A percentile compares a stretch with the other conserved stretches of the same genome.
Evolutionary conservation across 768 basidiomycete genomes (phyloP).

Genomic region (Termitomyces sp.): DNA sequence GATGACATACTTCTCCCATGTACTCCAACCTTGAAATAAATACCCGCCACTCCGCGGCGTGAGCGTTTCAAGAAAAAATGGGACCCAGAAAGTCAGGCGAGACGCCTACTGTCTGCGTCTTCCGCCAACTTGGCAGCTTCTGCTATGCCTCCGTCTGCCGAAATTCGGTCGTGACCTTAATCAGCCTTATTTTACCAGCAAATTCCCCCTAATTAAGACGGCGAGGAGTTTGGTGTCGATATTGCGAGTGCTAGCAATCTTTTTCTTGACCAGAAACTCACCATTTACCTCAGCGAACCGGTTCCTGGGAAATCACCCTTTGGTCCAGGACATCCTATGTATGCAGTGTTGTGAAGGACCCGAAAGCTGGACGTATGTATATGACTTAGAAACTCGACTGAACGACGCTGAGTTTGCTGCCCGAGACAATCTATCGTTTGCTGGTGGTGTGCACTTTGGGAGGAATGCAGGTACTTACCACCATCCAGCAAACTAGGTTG

Average conservation of each 20-base stretch:
- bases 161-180: slow-evolving; percentile 21
- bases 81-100: no score
- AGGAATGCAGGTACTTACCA: slow-evolving; percentile 27
- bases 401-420: slow-evolving; percentile 27
- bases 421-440: slow-evolving; percentile 27
- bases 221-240: slow-evolving; percentile 44
- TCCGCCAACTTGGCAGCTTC: slow-evolving; percentile 34
- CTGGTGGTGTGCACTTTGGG: slow-evolving; percentile 32
- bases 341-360: slow-evolving; percentile 24
- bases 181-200: slow-evolving; percentile 23
- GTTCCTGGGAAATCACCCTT: slow-evolving; percentile 34
- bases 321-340: slow-evolving; percentile 35
- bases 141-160: slow-evolving; percentile 32
- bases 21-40: no score
- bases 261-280: slow-evolving; percentile 35
- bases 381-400: slow-evolving; percentile 30
- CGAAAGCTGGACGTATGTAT: slow-evolving; percentile 34
- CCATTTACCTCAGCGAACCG: slow-evolving; percentile 41
- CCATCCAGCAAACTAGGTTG: slow-evolving; percentile 35
- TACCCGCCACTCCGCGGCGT: no score
- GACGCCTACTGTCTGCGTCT: slow-evolving; percentile 30
- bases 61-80: no score
- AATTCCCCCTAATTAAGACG: slow-evolving; percentile 45
- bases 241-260: slow-evolving; percentile 41
- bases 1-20: no score